Conservation (phyloP, 1,284 basidiomycete species). For the Pholiota adiposa region DNA sequence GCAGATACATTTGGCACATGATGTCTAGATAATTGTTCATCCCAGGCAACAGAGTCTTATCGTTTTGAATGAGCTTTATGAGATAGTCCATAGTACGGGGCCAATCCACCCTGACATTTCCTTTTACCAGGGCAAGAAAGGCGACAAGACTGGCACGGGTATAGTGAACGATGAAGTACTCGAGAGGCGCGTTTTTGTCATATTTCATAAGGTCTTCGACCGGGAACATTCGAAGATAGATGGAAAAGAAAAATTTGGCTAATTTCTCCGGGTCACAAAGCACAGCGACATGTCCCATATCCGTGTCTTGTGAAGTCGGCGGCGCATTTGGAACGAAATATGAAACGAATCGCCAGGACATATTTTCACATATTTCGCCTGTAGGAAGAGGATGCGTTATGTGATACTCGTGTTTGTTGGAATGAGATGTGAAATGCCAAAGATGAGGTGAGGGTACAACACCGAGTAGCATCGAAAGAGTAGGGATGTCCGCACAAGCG, state of each 20-base stretch:
- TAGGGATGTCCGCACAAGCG: conserved; percentile 25
- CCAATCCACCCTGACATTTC: conserved; percentile 39
- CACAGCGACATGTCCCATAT: background rate
- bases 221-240: conserved; percentile 55
- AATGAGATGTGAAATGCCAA: conserved; percentile 22
- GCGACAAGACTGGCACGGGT: conserved; percentile 46
- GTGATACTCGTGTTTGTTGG: conserved; percentile 21
- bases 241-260: conserved; percentile 42
- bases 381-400: background rate
- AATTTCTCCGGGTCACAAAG: conserved; percentile 37
- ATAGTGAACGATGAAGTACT: conserved; percentile 39
- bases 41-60: conserved; percentile 36
- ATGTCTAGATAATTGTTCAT: conserved; percentile 46
- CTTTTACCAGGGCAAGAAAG: conserved; percentile 43
- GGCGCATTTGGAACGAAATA: background rate
- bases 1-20: conserved; percentile 41
- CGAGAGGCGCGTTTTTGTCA: background rate
- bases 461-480: conserved; percentile 30
- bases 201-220: conserved; percentile 13
- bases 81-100: conserved; percentile 32
- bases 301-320: no score
- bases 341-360: conserved; percentile 23
- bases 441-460: conserved; percentile 23
- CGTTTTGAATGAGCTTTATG: conserved; percentile 22
- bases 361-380: conserved; percentile 20